Evolutionary conservation across 495 filamentous ascomycete species (phyloP), one percentile per base, ranked within the genome.

Genomic region (Corynascus novoguineensis): DNA sequence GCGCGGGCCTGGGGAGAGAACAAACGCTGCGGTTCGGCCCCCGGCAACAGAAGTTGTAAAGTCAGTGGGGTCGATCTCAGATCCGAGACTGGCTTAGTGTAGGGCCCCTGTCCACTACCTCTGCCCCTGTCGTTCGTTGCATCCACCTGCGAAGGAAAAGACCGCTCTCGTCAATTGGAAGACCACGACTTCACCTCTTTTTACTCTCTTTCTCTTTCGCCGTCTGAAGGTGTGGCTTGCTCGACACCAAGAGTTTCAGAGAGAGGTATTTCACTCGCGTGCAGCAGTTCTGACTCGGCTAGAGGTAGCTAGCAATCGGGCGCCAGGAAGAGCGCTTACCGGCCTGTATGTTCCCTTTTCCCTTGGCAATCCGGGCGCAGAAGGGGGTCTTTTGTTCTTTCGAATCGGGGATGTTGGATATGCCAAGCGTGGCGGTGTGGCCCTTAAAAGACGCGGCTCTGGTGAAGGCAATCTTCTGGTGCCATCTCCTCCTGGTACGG

Each of bases 351-450:
- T 17, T 32, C 28, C 44, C 14, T 24, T 31, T 29, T 48, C 45
- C 19, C 19, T 11, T 32, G 17, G 15, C 14, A 15, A 25, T 22
- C 10, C 14, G n/a, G n/a, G n/a, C 28, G 6, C 12, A 14, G 4
- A 29, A 22, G 17, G n/a, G 34, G n/a, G n/a, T n/a, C n/a, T n/a
- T n/a, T n/a, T n/a, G n/a, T n/a, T 41, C 28, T 44, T 29, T 45
- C 15, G 11, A 40, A 47, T 6, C 15, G 22, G 40, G 25, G 35
- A 19, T 28, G 53, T 34, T 48, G 31, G 31, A 31, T 25, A 56
- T 40, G 59, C 59, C 59, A 61, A 61, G 59, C 9, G 59, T 57
- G 59, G 59, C 59, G 52, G 53, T 61, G 35, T n/a, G n/a, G n/a
- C n/a, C n/a, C n/a, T n/a, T n/a, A n/a, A n/a, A n/a, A n/a, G n/a